Evolutionary conservation across 352 stramenopile genomes (phyloP).

Genomic region (Paralagenidium karlingii): DNA sequence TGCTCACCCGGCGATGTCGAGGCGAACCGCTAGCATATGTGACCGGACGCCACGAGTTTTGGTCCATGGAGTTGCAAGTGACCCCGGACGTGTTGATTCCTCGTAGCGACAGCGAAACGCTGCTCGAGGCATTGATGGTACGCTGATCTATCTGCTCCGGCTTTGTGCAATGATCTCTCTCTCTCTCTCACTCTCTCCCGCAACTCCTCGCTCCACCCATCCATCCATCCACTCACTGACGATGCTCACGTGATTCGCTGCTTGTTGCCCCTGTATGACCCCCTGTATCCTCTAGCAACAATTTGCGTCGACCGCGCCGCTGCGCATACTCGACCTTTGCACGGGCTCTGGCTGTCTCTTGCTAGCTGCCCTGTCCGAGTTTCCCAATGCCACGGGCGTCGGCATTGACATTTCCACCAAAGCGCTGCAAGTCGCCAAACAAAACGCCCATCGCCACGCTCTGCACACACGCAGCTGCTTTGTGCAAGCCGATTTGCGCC

Average conservation of each 20-base stretch:
- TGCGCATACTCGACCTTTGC: slow-evolving; percentile 56
- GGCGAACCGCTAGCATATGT: slow-evolving; percentile 72
- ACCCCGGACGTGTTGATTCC: slow-evolving; percentile 56
- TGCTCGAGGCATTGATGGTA: slow-evolving; percentile 60
- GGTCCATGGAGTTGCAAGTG: slow-evolving; percentile 46
- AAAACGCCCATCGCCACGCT: slow-evolving; percentile 21
- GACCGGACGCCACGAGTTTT: slow-evolving; percentile 55
- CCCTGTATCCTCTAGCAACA: slow-evolving; percentile 10
- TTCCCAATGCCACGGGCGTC: slow-evolving; percentile 31
- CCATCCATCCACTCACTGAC: background rate
- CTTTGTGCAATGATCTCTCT: background rate
- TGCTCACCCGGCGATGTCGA: slow-evolving; percentile 6
- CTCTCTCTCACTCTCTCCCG: background rate
- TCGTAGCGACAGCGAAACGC: slow-evolving; percentile 66
- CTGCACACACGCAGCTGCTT: slow-evolving; percentile 7
- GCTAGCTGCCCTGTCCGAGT: slow-evolving; percentile 43
- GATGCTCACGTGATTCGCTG: background rate
- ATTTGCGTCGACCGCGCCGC: slow-evolving; percentile 17
- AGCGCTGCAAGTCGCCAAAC: slow-evolving; percentile 33
- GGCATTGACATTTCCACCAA: slow-evolving; percentile 42
- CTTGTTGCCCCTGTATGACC: background rate
- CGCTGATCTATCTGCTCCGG: slow-evolving; percentile 1
- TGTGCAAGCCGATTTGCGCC: slow-evolving; percentile 21
- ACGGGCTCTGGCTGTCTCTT: slow-evolving; percentile 60
- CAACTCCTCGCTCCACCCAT: too few relatives aligned